These are phyloP conservation scores for Gentiana macrophylla DNA, from an alignment of 257 asterid genomes.

Conservation along the genomic window DNA sequence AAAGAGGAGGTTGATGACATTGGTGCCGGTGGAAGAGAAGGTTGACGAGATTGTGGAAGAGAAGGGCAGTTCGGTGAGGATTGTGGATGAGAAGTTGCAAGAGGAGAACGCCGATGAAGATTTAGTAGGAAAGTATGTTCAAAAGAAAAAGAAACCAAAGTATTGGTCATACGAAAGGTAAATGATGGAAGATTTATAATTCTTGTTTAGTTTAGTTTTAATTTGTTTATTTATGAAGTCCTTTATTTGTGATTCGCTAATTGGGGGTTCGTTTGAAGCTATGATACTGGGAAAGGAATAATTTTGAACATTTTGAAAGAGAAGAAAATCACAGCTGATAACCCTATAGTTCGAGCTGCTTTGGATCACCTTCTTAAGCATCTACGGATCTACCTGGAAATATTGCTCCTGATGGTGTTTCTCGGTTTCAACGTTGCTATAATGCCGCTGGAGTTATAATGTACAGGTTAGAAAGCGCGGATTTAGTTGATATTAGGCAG, in stretches of 20 bases:
- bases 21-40: background rate
- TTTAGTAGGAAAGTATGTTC: no score
- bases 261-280: constrained; percentile 14
- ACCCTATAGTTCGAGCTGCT: constrained; percentile 12
- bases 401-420: constrained; percentile 14
- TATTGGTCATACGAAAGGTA: constrained; percentile 20
- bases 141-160: constrained; percentile 13
- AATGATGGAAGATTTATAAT: background rate
- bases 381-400: constrained; percentile 21
- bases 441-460: constrained; percentile 15
- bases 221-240: no score
- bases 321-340: constrained; percentile 13
- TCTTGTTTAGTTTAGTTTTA: no score
- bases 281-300: constrained; percentile 14
- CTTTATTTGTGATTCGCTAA: background rate
- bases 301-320: constrained; percentile 15
- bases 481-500: constrained; percentile 13
- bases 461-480: constrained; percentile 15
- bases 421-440: constrained; percentile 18
- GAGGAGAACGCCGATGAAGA: background rate
- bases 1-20: constrained; percentile 11
- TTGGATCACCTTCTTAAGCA: constrained; percentile 16
- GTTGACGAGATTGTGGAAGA: constrained; percentile 12
- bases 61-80: background rate
- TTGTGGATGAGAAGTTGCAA: no score